Percentiles rank a stretch among this genome's conserved stretches.
These are phyloP conservation scores for Terfezia claveryi DNA, from an alignment of 495 filamentous ascomycete species.

Conservation along the genomic window DNA sequence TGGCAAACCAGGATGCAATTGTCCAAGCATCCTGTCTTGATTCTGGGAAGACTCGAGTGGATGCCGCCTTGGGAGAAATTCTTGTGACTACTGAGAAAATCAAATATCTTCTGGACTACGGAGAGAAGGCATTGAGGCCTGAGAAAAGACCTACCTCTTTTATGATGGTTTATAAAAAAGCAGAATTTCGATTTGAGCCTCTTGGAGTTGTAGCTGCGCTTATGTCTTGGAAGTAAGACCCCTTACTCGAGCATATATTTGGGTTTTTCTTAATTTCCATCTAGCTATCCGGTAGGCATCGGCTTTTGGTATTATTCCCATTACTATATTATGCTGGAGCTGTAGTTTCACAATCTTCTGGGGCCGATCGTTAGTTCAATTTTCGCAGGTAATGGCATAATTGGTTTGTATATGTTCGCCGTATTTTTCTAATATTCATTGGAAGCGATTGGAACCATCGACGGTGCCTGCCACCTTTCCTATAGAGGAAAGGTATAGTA, in stretches of 20 bases:
- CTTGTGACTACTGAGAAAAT: slow-evolving; percentile 85
- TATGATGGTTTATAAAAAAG: slow-evolving; percentile 89
- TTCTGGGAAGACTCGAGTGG: slow-evolving; percentile 90
- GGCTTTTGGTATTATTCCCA: neutral
- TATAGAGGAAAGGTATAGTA: too few species aligned
- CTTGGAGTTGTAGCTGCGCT: slow-evolving; percentile 79
- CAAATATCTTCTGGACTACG: slow-evolving; percentile 80
- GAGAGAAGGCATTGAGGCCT: slow-evolving; percentile 57
- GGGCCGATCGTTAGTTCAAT: slow-evolving; percentile 74
- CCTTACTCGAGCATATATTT: neutral
- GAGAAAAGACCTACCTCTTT: slow-evolving; percentile 54
- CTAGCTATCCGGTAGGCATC: slow-evolving; percentile 23
- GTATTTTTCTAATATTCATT: neutral
- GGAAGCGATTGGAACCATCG: too few species aligned
- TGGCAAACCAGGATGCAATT: slow-evolving; percentile 79
- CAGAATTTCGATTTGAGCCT: slow-evolving; percentile 76
- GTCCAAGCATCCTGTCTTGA: slow-evolving; percentile 73
- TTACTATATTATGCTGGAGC: slow-evolving; percentile 6
- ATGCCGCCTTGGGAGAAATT: slow-evolving; percentile 83
- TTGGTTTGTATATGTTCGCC: slow-evolving; percentile 20
- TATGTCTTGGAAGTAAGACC: slow-evolving; percentile 75
- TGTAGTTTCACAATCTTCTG: slow-evolving; percentile 80
- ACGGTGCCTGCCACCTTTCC: too few species aligned
- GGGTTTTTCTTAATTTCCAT: neutral
- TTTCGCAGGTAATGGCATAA: slow-evolving; percentile 77